A percentile compares a stretch with the other conserved stretches of the same genome.
Evolutionary conservation across 305 asterid genomes (phyloP).

Genomic region (Plantago lanceolata): DNA sequence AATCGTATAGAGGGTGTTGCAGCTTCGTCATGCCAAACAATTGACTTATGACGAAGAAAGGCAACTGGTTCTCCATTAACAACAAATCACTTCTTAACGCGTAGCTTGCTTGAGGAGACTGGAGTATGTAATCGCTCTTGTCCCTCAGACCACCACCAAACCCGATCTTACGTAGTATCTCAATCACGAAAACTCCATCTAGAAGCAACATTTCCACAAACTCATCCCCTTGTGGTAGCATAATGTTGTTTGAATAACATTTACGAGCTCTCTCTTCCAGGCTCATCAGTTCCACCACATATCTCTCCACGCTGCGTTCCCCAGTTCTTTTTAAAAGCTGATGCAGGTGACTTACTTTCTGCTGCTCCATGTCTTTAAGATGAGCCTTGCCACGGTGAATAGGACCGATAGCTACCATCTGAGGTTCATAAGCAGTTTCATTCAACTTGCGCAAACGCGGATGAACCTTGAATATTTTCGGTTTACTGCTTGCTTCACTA

Average conservation of each 20-base stretch:
- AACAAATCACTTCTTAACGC: slow-evolving; percentile 28
- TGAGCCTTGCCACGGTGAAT: slow-evolving; percentile 26
- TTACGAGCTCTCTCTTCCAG: slow-evolving; percentile 27
- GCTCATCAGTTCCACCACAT: slow-evolving; percentile 25
- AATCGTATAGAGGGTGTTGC: slow-evolving; percentile 24
- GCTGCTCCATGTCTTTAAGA: slow-evolving; percentile 30
- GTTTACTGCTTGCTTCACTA: no score
- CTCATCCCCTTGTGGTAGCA: slow-evolving; percentile 13
- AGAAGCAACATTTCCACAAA: slow-evolving; percentile 33
- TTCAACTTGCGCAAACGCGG: no score
- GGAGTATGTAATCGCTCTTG: slow-evolving; percentile 24
- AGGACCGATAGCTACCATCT: slow-evolving; percentile 33
- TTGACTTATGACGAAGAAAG: slow-evolving; percentile 30
- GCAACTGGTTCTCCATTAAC: slow-evolving; percentile 37
- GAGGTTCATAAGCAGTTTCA: slow-evolving; percentile 26
- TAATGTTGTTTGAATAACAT: slow-evolving; percentile 25
- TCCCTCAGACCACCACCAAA: slow-evolving; percentile 15
- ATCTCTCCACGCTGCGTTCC: slow-evolving; percentile 24
- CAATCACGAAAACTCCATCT: slow-evolving; percentile 32
- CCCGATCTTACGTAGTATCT: slow-evolving; percentile 26
- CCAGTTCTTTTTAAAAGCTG: slow-evolving; percentile 23
- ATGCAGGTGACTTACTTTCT: slow-evolving; percentile 29
- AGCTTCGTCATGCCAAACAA: slow-evolving; percentile 26
- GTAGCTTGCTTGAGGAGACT: slow-evolving; percentile 16
- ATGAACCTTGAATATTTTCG: no score